These are phyloP conservation scores for Suhomyces vadensis DNA, from an alignment of 805 yeast genomes.

Conservation along the genomic window DNA sequence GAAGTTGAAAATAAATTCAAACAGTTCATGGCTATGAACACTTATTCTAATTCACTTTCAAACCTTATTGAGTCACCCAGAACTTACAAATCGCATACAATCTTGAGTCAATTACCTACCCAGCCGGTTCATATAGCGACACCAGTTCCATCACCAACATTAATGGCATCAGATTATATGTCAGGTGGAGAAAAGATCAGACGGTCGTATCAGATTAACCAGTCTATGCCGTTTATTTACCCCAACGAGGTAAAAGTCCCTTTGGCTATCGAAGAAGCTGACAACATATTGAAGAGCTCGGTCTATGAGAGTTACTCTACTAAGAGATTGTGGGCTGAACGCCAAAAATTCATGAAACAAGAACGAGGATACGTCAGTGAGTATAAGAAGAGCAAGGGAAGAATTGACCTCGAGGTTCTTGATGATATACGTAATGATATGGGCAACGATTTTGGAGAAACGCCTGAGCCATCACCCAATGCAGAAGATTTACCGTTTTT, in stretches of 20 bases:
- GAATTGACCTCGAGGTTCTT: not conserved
- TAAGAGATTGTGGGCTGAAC: conserved; percentile 69
- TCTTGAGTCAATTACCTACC: conserved; percentile 48
- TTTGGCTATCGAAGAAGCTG: conserved; percentile 75
- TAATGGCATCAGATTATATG: conserved; percentile 45
- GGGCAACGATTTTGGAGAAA: conserved; percentile 26
- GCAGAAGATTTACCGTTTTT: conserved; percentile 37
- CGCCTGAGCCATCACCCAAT: too few relatives aligned
- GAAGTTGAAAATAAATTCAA: conserved; percentile 27
- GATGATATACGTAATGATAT: conserved; percentile 12
- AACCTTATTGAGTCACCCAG: conserved; percentile 61
- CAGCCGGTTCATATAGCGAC: conserved; percentile 75
- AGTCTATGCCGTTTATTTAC: conserved; percentile 64
- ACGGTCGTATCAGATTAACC: conserved; percentile 63
- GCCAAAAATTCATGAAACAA: conserved; percentile 67
- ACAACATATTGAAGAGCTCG: conserved; percentile 60
- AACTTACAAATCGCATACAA: conserved; percentile 47
- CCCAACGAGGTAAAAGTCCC: conserved; percentile 60
- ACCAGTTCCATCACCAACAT: conserved; percentile 83
- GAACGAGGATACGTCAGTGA: conserved; percentile 57
- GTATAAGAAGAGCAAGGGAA: conserved; percentile 14
- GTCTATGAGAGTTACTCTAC: conserved; percentile 67
- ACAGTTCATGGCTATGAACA: conserved; percentile 40
- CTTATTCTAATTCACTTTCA: conserved; percentile 53
- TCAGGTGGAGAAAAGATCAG: conserved; percentile 51